Evolutionary conservation across 2,329 filamentous ascomycete genomes (phyloP), one percentile per base, ranked within the genome.

Genomic region (Cryphonectria radicalis): DNA sequence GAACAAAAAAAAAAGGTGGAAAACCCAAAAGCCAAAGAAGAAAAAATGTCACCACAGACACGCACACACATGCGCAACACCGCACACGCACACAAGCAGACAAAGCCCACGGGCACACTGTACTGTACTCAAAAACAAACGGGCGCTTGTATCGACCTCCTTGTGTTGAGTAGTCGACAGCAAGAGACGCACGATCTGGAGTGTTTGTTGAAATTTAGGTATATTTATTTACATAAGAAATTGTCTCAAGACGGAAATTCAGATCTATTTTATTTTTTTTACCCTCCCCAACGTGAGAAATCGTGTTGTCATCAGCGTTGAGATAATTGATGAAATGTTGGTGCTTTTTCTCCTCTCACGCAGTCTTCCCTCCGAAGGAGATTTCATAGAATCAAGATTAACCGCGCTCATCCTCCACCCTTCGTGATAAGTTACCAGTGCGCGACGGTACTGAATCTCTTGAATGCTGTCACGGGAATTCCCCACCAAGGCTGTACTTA

Each of bases 181-280:
- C 28, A 28, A 28, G 19, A 32, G 42, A 68, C 59, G 63, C 50
- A 46, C 43, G 63, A 50, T 68, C n/a, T 68, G 35, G 35, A 42
- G 14, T 59, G 14, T 59, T 59, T 59, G 46, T 55, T 32, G 13
- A 62, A 40, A 25, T 62, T 8, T 40, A 53, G 46, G 69, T 57
- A 68, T 17, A n/a, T 67, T 70, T 63, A 67, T 67, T 70, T 57
- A 67, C 57, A 64, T 68, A 70, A 70, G 69, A 70, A 65, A 70
- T 70, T 70, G 69, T 70, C 65, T 70, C 69, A 70, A 70, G 69
- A 70, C 69, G 69, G 69, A 64, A 68, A 67, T 63, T 40, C 37
- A 40, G 11, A 40, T 40, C 37, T 32, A 4, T 4, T 32, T 11
- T n/a, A n/a, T n/a, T 40, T 13, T 40, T 13, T 10, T 6, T 4